Conservation (phyloP, 2,329 filamentous ascomycete genomes). For the Pseudocercospora ulei region DNA sequence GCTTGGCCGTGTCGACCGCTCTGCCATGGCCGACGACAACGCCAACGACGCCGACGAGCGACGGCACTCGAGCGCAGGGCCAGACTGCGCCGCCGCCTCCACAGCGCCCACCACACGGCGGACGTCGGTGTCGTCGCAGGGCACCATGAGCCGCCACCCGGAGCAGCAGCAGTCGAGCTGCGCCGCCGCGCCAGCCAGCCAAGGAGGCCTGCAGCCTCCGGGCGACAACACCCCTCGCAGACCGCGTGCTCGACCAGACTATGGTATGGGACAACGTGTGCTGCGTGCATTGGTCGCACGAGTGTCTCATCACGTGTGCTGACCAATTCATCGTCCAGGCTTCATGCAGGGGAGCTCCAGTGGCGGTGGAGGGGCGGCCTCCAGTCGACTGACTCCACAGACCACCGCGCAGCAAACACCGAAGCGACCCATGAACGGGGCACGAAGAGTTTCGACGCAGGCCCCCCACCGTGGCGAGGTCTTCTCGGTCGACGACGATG, state of each 20-base stretch:
- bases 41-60: conserved; percentile 2
- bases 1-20: conserved; percentile 11
- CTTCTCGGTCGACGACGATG: conserved; percentile 85
- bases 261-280: conserved; percentile 20
- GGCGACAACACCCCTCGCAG: conserved; percentile 16
- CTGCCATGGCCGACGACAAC: conserved; percentile 19
- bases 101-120: conserved; percentile 22
- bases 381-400: conserved; percentile 19
- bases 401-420: conserved; percentile 32
- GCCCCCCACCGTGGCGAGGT: conserved; percentile 71
- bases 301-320: not conserved
- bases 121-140: conserved; percentile 22
- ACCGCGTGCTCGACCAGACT: conserved; percentile 27
- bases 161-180: conserved; percentile 18
- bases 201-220: conserved; percentile 24
- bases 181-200: conserved; percentile 26
- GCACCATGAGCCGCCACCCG: conserved; percentile 20
- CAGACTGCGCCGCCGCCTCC: conserved; percentile 19
- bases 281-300: not conserved
- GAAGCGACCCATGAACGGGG: conserved; percentile 62
- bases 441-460: conserved; percentile 63
- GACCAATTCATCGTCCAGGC: conserved; percentile 19
- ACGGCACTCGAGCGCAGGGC: conserved; percentile 12
- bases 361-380: conserved; percentile 15
- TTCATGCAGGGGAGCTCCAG: conserved; percentile 24